These are phyloP conservation scores for Cytospora piceae DNA, from an alignment of 2,329 filamentous ascomycete species.

Conservation along the genomic window DNA sequence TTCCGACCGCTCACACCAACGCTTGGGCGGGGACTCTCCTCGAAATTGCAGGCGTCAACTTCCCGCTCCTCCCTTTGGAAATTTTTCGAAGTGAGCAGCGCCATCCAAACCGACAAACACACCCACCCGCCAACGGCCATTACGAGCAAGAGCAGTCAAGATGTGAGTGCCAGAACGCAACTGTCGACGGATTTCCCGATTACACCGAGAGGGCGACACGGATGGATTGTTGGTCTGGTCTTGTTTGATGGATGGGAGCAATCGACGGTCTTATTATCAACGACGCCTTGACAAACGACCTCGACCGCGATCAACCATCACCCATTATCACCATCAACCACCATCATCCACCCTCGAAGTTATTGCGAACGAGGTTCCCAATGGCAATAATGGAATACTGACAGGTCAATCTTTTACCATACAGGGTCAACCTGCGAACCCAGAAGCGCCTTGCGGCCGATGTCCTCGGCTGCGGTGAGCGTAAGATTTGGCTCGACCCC, in stretches of 20 bases:
- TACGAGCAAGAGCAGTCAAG: conserved; percentile 44
- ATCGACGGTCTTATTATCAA: conserved; percentile 12
- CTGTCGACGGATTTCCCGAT: conserved; percentile 23
- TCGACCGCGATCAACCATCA: conserved; percentile 1
- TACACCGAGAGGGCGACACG: conserved; percentile 17
- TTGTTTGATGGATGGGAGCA: conserved; percentile 26
- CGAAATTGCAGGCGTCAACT: conserved; percentile 25
- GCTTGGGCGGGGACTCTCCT: conserved; percentile 24
- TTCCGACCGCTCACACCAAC: conserved; percentile 21
- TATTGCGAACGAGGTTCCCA: background rate
- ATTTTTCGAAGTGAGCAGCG: conserved; percentile 33
- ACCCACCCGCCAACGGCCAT: conserved; percentile 41
- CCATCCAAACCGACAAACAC: conserved; percentile 30
- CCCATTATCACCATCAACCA: background rate
- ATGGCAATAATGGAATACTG: conserved; percentile 21
- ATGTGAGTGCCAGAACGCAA: conserved; percentile 41
- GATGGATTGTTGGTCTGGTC: conserved; percentile 20
- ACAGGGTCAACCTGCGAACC: conserved; percentile 98
- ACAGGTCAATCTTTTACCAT: conserved; percentile 31
- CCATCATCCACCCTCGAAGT: conserved; percentile 18
- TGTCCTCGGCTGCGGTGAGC: conserved; percentile 98
- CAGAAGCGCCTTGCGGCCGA: conserved; percentile 99
- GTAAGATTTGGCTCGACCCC: conserved; percentile 99
- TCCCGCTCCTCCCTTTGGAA: conserved; percentile 27
- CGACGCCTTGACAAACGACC: conserved; percentile 16